phyloP scores from a whole-genome alignment of 1,284 basidiomycete genomes.

The Pseudozyma sp. region DNA sequence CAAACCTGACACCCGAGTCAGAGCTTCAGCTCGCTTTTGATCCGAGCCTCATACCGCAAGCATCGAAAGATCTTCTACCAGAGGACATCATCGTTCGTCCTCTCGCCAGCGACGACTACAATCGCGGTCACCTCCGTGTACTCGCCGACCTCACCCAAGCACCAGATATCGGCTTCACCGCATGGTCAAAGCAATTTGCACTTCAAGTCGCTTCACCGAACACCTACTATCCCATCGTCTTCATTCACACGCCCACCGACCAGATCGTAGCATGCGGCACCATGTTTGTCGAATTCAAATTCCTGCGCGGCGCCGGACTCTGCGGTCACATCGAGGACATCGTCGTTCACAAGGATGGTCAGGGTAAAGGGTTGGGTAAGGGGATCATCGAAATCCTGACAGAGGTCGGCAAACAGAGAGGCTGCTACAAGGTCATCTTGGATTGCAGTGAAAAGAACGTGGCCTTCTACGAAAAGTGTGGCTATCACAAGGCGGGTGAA shows the following conservation, averaged over 20 bases:
- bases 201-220: slow-evolving; percentile 32
- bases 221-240: slow-evolving; percentile 83
- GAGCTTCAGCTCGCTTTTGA: slow-evolving; percentile 82
- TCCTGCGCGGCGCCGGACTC: slow-evolving; percentile 81
- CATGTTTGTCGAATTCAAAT: slow-evolving; percentile 91
- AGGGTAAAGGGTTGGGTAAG: slow-evolving; percentile 90
- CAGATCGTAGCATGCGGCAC: slow-evolving; percentile 85
- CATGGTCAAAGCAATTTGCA: slow-evolving; percentile 68
- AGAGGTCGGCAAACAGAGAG: slow-evolving; percentile 80
- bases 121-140: slow-evolving; percentile 83
- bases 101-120: slow-evolving; percentile 84
- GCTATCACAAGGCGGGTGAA: slow-evolving; percentile 70
- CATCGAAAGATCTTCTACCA: slow-evolving; percentile 75
- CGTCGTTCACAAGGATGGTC: slow-evolving; percentile 84
- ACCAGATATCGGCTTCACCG: slow-evolving; percentile 79
- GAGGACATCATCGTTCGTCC: slow-evolving; percentile 80
- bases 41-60: slow-evolving; percentile 75
- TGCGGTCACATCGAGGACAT: slow-evolving; percentile 98
- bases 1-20: slow-evolving; percentile 75
- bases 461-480: slow-evolving; percentile 97
- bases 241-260: slow-evolving; percentile 81
- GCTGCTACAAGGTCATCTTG: slow-evolving; percentile 93
- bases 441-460: slow-evolving; percentile 93
- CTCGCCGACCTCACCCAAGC: slow-evolving; percentile 83
- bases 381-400: slow-evolving; percentile 84